These are phyloP conservation scores for Dendrostoma leiphaemia DNA, from an alignment of 2,329 filamentous ascomycete species.

Conservation along the genomic window DNA sequence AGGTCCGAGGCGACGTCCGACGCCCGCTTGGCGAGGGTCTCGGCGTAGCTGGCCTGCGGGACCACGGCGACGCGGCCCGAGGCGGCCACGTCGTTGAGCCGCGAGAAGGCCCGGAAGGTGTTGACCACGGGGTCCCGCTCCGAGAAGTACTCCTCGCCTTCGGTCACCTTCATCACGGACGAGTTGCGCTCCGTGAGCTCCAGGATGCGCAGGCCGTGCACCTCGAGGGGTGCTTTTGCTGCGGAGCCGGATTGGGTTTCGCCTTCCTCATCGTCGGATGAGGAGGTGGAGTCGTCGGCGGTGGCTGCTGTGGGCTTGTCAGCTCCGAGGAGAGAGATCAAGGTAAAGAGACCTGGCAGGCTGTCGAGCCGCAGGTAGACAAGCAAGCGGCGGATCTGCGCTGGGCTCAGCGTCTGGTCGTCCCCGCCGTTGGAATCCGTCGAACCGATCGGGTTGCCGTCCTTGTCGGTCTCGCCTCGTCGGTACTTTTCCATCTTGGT, in stretches of 20 bases:
- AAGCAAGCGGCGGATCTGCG: slow-evolving; percentile 61
- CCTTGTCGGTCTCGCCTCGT: slow-evolving; percentile 89
- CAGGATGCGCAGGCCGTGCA: slow-evolving; percentile 81
- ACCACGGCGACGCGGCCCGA: slow-evolving; percentile 80
- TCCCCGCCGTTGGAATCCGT: slow-evolving; percentile 23
- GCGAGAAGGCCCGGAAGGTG: slow-evolving; percentile 84
- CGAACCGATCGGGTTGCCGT: slow-evolving; percentile 40
- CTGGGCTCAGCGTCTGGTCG: slow-evolving; percentile 31
- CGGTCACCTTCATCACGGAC: slow-evolving; percentile 90
- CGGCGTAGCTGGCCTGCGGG: slow-evolving; percentile 74
- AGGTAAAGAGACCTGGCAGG: slow-evolving; percentile 76
- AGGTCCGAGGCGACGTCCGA: slow-evolving; percentile 70
- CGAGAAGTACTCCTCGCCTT: slow-evolving; percentile 69
- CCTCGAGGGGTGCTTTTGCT: slow-evolving; percentile 53
- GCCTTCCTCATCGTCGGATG: slow-evolving; percentile 23
- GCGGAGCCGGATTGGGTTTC: slow-evolving; percentile 20
- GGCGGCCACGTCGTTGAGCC: slow-evolving; percentile 78
- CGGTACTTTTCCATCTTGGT: slow-evolving; percentile 57
- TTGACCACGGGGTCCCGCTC: slow-evolving; percentile 81
- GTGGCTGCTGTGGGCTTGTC: slow-evolving; percentile 22
- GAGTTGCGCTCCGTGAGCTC: slow-evolving; percentile 91
- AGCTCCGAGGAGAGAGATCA: slow-evolving; percentile 73
- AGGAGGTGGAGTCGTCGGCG: too few species aligned
- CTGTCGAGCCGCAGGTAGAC: slow-evolving; percentile 84
- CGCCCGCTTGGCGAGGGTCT: slow-evolving; percentile 70